These are phyloP conservation scores for Mortierella hygrophila DNA, from an alignment of 192 early-diverging fungal genomes.

Conservation along the genomic window DNA sequence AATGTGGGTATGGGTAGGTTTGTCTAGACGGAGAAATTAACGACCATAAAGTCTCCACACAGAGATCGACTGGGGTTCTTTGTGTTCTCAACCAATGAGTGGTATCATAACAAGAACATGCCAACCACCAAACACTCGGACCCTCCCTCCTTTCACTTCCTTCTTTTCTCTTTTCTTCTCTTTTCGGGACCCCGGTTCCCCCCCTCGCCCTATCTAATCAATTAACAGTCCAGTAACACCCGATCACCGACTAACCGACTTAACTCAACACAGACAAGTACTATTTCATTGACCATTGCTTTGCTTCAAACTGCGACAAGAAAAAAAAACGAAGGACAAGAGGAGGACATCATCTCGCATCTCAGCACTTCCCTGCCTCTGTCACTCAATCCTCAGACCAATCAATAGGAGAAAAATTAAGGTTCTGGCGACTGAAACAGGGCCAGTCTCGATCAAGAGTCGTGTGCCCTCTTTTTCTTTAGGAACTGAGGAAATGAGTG, in stretches of 20 bases:
- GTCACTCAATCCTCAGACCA: neutral
- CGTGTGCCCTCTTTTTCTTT: neutral
- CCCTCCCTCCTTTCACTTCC: neutral
- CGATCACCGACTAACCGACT: neutral
- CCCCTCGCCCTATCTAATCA: neutral
- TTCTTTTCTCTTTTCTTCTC: neutral
- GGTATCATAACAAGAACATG: neutral
- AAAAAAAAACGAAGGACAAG: neutral
- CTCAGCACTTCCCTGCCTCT: neutral
- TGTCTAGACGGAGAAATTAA: neutral
- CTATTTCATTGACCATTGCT: neutral
- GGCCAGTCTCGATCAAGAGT: neutral
- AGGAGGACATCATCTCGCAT: neutral
- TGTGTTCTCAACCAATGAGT: neutral
- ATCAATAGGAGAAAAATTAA: neutral
- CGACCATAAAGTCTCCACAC: neutral
- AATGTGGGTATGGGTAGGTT: neutral
- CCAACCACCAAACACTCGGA: too few species aligned
- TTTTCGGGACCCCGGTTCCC: neutral
- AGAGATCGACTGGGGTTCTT: neutral
- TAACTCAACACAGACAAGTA: neutral
- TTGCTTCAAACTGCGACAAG: neutral
- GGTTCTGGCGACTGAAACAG: slow-evolving; percentile 3
- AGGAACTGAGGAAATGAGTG: neutral
- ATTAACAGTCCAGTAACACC: neutral